Conservation (phyloP, 2,329 filamentous ascomycete species). For the Paracoccidioides lutzii region DNA sequence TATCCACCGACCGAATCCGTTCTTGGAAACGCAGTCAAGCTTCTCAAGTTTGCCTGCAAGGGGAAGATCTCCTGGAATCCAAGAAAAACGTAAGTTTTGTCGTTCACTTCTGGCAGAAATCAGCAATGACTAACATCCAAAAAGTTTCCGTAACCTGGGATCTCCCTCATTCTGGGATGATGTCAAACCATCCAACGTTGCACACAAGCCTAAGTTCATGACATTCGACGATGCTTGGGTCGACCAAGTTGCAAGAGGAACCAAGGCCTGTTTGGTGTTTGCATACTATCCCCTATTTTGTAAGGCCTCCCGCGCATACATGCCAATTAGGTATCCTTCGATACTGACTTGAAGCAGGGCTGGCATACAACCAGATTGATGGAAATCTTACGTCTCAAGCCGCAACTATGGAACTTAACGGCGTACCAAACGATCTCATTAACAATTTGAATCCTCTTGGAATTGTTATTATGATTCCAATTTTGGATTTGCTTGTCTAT, state of each 20-base stretch:
- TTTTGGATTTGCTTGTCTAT: conserved; percentile 41
- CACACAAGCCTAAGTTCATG: conserved; percentile 56
- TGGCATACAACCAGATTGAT: conserved; percentile 37
- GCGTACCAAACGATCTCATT: conserved; percentile 48
- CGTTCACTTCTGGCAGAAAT: not conserved
- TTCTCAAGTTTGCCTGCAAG: conserved; percentile 50
- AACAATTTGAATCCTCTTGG: conserved; percentile 47
- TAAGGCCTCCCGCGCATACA: conserved; percentile 26
- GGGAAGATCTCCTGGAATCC: conserved; percentile 51
- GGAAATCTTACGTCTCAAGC: conserved; percentile 32
- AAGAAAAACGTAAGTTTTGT: conserved; percentile 36
- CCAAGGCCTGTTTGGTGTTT: conserved; percentile 58
- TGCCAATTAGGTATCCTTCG: conserved; percentile 28
- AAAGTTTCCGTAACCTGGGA: conserved; percentile 35
- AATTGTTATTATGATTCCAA: conserved; percentile 45
- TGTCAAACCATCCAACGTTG: conserved; percentile 53
- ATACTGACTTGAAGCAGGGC: conserved; percentile 14
- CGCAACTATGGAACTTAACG: conserved; percentile 42
- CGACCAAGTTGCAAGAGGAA: conserved; percentile 58
- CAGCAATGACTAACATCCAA: not conserved
- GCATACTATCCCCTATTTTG: conserved; percentile 40
- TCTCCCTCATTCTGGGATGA: conserved; percentile 50
- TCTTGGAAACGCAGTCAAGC: conserved; percentile 50
- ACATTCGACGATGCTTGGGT: conserved; percentile 74
- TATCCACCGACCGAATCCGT: conserved; percentile 59